Evolutionary conservation across 805 yeast species (phyloP), one percentile per base, ranked within the genome.

Genomic region (Cyberlindnera maritima): DNA sequence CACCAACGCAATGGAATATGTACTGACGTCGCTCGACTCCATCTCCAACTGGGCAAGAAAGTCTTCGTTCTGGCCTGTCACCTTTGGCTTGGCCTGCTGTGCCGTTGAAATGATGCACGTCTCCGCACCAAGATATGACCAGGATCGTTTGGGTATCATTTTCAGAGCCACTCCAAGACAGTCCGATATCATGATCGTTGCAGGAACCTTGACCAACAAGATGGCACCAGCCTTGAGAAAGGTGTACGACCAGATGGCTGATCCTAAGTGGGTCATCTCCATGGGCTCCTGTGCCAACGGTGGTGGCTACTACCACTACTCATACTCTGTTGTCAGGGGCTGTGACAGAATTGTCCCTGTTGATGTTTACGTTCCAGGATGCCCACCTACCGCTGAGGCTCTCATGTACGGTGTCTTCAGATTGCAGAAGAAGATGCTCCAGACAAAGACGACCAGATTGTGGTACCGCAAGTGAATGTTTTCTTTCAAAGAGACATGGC

Each of bases 41-140:
- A 79, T 88, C 53, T 90, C 90, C 54, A 84, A 84, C 71, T 88
- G 96, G 96, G 95, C 92, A 2, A 79, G 96, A 68, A 89, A 86
- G 64, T 88, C 95, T 23, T 85, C 94, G 2, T 88, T 88, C 67
- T 88, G 96, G 96, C 96, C 96, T 9, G 91, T 87, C 39, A 88
- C 96, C 32, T 88, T 88, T 67, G 96, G 96, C 29, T 74, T 88
- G 62, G 96, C 96, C 9, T 88, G 96, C 70, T 88, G 96, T 74
- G 96, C 96, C 51, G 95, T 88, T 36, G 96, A 88, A 70, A 88
- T 88, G 96, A 88, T 88, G 96, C 96, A 88, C 65, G 86, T 85
- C 33, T 88, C 96, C 21, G 81, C 95, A 48, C 95, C 96, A 51
- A 76, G 96, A 63, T 88, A 88, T 68, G 96, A 88, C 69, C 96